Percentiles rank a stretch among this genome's conserved stretches.
These are phyloP conservation scores for Hypoxylon intermedium DNA, from an alignment of 495 filamentous ascomycete genomes.

Conservation along the genomic window DNA sequence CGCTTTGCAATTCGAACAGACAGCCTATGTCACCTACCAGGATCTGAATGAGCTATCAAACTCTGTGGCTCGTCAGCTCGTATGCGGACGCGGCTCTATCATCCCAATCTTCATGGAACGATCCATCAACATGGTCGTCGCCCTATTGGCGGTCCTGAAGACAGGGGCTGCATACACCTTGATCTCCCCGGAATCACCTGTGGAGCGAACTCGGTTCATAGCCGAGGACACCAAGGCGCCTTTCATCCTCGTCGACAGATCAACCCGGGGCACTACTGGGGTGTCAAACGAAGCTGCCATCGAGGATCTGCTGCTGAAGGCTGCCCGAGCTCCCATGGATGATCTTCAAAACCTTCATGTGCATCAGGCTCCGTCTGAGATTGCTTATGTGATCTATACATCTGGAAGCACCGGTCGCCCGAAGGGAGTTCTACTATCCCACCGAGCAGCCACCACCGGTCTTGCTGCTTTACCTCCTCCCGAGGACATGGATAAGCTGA, in stretches of 20 bases:
- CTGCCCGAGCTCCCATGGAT: background rate
- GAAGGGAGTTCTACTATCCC: conserved; percentile 36
- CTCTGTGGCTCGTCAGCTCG: background rate
- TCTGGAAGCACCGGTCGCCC: conserved; percentile 39
- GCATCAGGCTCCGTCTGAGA: conserved; percentile 18
- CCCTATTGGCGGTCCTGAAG: conserved; percentile 48
- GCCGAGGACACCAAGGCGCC: conserved; percentile 12
- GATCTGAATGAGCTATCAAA: background rate
- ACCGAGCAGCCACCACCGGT: conserved; percentile 27
- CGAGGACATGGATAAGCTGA: background rate
- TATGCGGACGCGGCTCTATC: conserved; percentile 9
- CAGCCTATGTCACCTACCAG: background rate
- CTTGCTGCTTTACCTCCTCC: background rate
- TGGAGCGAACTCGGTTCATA: conserved; percentile 47
- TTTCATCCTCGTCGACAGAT: background rate
- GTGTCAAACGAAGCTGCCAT: background rate
- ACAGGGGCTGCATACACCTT: conserved; percentile 54
- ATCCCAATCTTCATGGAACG: conserved; percentile 53
- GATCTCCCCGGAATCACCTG: conserved; percentile 61
- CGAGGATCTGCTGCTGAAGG: conserved; percentile 15
- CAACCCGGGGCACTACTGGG: background rate
- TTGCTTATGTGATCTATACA: conserved; percentile 59
- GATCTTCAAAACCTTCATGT: background rate
- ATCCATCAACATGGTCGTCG: conserved; percentile 47
- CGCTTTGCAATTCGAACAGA: background rate